Evolutionary conservation across 2,329 filamentous ascomycete species (phyloP), one percentile per base, ranked within the genome.

Genomic region (Rutstroemia sp.): DNA sequence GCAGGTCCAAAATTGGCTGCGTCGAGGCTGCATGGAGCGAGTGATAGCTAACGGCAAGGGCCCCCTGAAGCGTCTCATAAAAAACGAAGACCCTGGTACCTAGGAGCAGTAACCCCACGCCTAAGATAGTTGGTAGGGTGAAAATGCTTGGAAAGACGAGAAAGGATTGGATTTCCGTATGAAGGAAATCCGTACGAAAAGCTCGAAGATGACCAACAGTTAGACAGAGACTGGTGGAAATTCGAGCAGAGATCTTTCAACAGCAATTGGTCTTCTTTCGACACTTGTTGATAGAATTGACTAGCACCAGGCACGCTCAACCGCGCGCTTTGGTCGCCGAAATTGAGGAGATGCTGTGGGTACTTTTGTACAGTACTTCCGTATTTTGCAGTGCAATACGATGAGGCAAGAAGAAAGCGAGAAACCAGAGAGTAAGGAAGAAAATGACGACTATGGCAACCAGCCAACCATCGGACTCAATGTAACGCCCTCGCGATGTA

Each of bases 1-100:
- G 51, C 51, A 49, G 45, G 44, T 54, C 51, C 45, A 21, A 48
- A 49, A 54, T 49, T 54, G 51, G 45, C 45, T 49, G 34, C 51
- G 48, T 23, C 25, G 51, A 54, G 51, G 51, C 51, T 54, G 45
- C 51, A 54, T 49, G 44, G 51, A 54, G 48, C 51, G 51, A 10
- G 34, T 17, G 51, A 42, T 41, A n/a, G 51, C 14, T 30, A 16
- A 41, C 30, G 44, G 19, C 30, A 34, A 30, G 51, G 34, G 23
- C 5, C 14, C 51, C 51, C 39, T 25, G 51, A 34, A 39, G 16
- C 48, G 51, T 54, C 51, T 54, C 45, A 54, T 9, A 45, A 21
- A 10, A 5, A 30, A 30, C 8, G 27, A 30, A 30, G 27, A 30
- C 7, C 27, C 27, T 30, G 8, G 10, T 14, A 16, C 39, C 8